Evolutionary conservation across 805 yeast genomes (phyloP).

Genomic region (Wickerhamiella vanderwaltii): DNA sequence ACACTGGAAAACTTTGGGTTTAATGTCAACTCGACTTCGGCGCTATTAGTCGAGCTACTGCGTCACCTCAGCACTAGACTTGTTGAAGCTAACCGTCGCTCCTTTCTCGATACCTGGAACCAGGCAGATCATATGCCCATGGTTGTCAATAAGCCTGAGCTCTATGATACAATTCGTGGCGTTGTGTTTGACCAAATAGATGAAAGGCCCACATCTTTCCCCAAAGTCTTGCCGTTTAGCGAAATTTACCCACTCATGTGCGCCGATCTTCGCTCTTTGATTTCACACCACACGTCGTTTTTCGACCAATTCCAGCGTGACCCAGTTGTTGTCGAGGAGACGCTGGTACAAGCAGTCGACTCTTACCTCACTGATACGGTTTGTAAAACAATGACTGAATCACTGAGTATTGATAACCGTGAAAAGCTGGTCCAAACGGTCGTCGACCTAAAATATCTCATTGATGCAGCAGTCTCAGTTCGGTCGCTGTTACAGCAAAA

Average conservation of each 20-base stretch:
- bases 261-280: conserved; percentile 53
- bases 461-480: conserved; percentile 60
- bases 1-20: conserved; percentile 64
- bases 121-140: conserved; percentile 87
- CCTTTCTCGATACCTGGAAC: conserved; percentile 50
- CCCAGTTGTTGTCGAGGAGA: conserved; percentile 45
- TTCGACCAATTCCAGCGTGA: conserved; percentile 51
- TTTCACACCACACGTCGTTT: conserved; percentile 53
- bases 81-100: conserved; percentile 42
- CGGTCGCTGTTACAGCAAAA: conserved; percentile 32
- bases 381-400: conserved; percentile 46
- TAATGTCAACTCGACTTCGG: conserved; percentile 47
- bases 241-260: conserved; percentile 81
- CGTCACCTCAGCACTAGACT: conserved; percentile 47
- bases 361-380: conserved; percentile 55
- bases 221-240: conserved; percentile 72
- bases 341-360: conserved; percentile 53
- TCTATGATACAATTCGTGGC: conserved; percentile 51
- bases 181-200: conserved; percentile 30
- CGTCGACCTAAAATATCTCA: conserved; percentile 77
- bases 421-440: conserved; percentile 84
- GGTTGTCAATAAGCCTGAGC: conserved; percentile 44
- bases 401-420: conserved; percentile 60
- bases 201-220: conserved; percentile 31
- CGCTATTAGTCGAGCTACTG: conserved; percentile 47